Percentiles rank a stretch among this genome's conserved stretches.
phyloP scores from a whole-genome alignment of 805 yeast genomes.

The Pichia heedii region DNA sequence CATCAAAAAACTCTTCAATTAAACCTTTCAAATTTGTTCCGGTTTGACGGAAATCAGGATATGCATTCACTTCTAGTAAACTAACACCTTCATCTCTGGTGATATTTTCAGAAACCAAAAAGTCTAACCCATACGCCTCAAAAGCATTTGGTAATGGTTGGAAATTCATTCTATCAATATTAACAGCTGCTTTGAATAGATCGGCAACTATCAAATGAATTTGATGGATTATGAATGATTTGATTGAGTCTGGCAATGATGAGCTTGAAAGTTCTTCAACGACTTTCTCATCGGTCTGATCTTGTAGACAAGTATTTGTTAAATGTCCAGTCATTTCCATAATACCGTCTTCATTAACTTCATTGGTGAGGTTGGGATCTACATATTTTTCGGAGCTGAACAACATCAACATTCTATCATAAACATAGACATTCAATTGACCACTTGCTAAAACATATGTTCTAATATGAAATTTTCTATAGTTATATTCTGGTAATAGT shows the following conservation, averaged over 20 bases:
- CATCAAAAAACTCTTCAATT: constrained; percentile 58
- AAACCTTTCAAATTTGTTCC: constrained; percentile 64
- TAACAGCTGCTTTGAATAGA: constrained; percentile 69
- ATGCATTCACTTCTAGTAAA: constrained; percentile 81
- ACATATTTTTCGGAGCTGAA: constrained; percentile 57
- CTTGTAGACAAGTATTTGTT: constrained; percentile 89
- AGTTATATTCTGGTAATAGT: constrained; percentile 47
- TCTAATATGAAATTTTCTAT: constrained; percentile 82
- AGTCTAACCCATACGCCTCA: constrained; percentile 87
- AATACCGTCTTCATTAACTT: constrained; percentile 22
- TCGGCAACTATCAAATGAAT: constrained; percentile 60
- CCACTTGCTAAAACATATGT: constrained; percentile 74
- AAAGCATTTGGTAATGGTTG: constrained; percentile 72
- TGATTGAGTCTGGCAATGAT: constrained; percentile 26
- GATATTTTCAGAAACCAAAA: constrained; percentile 51
- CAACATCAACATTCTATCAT: constrained; percentile 68
- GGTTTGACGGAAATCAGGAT: constrained; percentile 95
- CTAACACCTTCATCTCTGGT: constrained; percentile 32
- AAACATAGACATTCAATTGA: constrained; percentile 68
- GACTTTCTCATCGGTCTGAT: constrained; percentile 22
- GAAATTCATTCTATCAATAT: constrained; percentile 77
- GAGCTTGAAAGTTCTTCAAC: constrained; percentile 59
- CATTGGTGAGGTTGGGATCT: constrained; percentile 23
- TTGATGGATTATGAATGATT: constrained; percentile 38
- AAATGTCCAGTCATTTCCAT: constrained; percentile 64